phyloP scores from a whole-genome alignment of 1,284 basidiomycete genomes.

The Porodaedalea pini region DNA sequence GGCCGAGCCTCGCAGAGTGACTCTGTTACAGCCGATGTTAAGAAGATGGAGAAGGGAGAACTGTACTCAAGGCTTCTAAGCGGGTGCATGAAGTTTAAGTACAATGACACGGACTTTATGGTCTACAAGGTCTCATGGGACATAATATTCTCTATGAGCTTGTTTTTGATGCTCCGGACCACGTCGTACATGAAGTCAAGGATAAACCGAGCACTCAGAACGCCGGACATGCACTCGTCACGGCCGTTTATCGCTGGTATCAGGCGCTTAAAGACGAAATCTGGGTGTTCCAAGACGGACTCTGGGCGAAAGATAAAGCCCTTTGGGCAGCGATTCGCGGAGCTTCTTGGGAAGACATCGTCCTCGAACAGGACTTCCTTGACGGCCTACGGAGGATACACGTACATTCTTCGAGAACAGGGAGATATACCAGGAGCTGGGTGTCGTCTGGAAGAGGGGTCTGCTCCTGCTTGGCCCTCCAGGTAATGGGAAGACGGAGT shows the following conservation, averaged over 20 bases:
- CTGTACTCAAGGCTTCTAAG: constrained; percentile 11
- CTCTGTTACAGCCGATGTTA: neutral
- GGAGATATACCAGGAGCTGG: constrained; percentile 37
- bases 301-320: constrained; percentile 35
- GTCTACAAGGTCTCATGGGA: constrained; percentile 26
- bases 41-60: neutral
- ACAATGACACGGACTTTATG: constrained; percentile 21
- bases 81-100: constrained; percentile 23
- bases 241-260: constrained; percentile 28
- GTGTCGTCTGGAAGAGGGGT: constrained; percentile 42
- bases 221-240: constrained; percentile 29
- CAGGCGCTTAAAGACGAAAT: constrained; percentile 33
- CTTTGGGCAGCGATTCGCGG: constrained; percentile 39
- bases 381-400: constrained; percentile 36
- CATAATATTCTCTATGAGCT: constrained; percentile 23
- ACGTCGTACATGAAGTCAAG: constrained; percentile 12
- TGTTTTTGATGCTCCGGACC: constrained; percentile 20
- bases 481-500: constrained; percentile 32
- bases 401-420: constrained; percentile 40
- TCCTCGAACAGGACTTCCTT: constrained; percentile 40
- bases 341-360: constrained; percentile 36
- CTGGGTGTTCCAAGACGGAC: constrained; percentile 37
- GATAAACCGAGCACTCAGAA: constrained; percentile 7
- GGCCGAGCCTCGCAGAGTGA: neutral
- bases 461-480: constrained; percentile 32